These are phyloP conservation scores for Gracilaria gracilis DNA, from an alignment of 23 red algal genomes.

Conservation along the genomic window DNA sequence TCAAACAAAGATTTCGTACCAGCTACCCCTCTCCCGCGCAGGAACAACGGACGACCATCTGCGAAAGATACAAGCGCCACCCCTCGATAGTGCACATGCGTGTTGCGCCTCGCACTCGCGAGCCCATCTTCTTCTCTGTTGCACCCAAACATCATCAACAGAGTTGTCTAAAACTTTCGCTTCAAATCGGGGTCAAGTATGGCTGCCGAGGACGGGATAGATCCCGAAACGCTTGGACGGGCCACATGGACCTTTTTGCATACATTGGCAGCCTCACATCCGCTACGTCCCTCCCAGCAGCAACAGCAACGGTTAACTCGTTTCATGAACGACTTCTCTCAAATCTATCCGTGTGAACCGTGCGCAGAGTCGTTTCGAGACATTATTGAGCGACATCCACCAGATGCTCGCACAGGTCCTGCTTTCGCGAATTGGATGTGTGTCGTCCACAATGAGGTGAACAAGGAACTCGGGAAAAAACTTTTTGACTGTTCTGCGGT, in stretches of 20 bases:
- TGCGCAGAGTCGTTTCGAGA: conserved; percentile 73
- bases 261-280: conserved; percentile 81
- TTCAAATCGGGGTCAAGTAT: not conserved
- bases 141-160: not conserved
- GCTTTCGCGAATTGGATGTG: conserved; percentile 83
- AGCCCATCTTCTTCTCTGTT: no score
- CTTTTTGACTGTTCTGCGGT: conserved; percentile 70
- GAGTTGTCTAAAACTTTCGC: not conserved
- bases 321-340: conserved; percentile 77
- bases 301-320: conserved; percentile 33
- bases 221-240: conserved; percentile 74
- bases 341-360: conserved; percentile 81
- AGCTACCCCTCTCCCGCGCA: no score
- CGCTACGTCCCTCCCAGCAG: conserved; percentile 22
- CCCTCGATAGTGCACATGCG: no score
- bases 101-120: no score
- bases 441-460: conserved; percentile 84
- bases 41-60: no score
- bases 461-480: conserved; percentile 78
- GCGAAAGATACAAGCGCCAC: no score
- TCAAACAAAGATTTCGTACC: no score
- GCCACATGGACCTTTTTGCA: conserved; percentile 91
- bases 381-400: conserved; percentile 62
- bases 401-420: conserved; percentile 46
- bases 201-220: conserved; percentile 60